phyloP scores from a whole-genome alignment of 495 filamentous ascomycete genomes.

The Apiosordaria backusii region DNA sequence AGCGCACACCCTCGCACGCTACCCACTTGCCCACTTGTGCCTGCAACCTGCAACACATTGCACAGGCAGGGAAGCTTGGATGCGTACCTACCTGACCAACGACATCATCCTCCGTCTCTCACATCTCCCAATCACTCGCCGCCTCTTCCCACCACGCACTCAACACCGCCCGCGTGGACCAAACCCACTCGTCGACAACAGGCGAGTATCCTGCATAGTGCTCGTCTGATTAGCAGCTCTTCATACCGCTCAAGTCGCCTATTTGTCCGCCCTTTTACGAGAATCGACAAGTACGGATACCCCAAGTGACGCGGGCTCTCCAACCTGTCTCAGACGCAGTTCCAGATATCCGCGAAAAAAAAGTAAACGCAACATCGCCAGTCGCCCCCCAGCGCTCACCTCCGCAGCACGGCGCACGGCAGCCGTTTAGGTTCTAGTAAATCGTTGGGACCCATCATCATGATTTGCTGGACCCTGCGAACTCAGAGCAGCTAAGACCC shows the following conservation, averaged over 20 bases:
- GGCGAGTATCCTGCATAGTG: not conserved
- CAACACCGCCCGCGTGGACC: constrained; percentile 7
- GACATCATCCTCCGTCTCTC: constrained; percentile 28
- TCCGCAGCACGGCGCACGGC: constrained; percentile 3
- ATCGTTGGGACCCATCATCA: constrained; percentile 24
- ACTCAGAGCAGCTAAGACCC: constrained; percentile 26
- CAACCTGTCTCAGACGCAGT: not conserved
- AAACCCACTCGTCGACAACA: not conserved
- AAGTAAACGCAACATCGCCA: not conserved
- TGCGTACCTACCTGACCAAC: constrained; percentile 17
- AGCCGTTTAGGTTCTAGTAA: constrained; percentile 12
- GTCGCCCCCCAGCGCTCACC: no score
- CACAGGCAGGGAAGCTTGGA: constrained; percentile 14
- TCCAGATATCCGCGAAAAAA: not conserved
- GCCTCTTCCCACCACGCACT: not conserved
- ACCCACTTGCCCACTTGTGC: constrained; percentile 3
- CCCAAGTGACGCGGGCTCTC: no score
- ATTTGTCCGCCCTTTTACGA: constrained; percentile 3
- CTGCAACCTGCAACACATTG: constrained; percentile 13
- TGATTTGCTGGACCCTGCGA: constrained; percentile 23
- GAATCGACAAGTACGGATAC: not conserved
- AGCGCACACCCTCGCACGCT: constrained; percentile 12
- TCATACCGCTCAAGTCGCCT: not conserved
- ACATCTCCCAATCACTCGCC: constrained; percentile 13
- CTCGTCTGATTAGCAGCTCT: not conserved